Base-by-base conservation (phyloP, 495 filamentous ascomycete species). In the Viridothelium virens region DNA sequence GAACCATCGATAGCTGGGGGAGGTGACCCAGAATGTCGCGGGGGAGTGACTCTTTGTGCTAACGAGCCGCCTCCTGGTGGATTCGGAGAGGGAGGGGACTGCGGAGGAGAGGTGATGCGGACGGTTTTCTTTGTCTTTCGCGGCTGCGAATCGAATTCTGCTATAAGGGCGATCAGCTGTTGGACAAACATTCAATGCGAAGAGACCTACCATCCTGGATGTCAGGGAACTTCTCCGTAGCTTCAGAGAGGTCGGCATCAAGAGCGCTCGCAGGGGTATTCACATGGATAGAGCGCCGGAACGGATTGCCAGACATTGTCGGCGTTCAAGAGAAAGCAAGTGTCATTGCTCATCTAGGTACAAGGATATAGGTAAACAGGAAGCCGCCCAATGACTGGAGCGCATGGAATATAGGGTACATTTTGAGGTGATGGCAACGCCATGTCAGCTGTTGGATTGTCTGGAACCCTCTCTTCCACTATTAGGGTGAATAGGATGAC, bases 11-110 rank as follows among this genome's bases (percentile, higher is more conserved):
- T 36, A 59, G 14, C 14, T 33, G 53, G 53, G 1, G 53, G 25
- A 59, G 2, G 53, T 36, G 53, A 59, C 36, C 53, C 53, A 14
- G 18, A 14, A 59, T 36, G 18, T 36, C 53, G n/a, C 5, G 31
- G 0, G 0, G 31, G 53, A 59, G 7, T 36, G 11, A 59, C 14
- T 36, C 31, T 36, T 36, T 59, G 53, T 59, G 53, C 53, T 3
- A 59, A 36, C 10, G 53, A 59, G 11, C 18, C 53, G 36, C 36
- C 53, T 59, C 3, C 53, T 74, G 63, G 66, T 47, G 16, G 68
- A 70, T 56, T 64, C 74, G 48, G 68, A 66, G 39, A 67, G 62
- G 38, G 65, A 72, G 47, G 67, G 68, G 61, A 68, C 53, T 59
- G 18, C 7, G 53, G 53, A 33, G 53, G 53, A 36, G 53, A 59